Evolutionary conservation across 2,329 filamentous ascomycete species (phyloP), one percentile per base, ranked within the genome.

Genomic region (Moelleriella libera): DNA sequence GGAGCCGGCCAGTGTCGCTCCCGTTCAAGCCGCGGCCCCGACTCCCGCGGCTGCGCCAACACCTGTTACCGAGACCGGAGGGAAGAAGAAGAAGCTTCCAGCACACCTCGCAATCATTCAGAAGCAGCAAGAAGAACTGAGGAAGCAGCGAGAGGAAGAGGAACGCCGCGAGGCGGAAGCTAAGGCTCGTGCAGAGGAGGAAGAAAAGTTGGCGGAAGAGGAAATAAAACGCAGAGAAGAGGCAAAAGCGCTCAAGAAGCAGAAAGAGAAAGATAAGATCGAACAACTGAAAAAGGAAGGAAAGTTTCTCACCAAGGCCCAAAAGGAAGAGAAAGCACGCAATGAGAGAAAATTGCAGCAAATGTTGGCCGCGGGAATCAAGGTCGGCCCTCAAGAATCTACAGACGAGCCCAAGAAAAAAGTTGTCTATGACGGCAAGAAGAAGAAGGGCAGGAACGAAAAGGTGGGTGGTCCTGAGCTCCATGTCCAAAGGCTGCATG

Each of bases 21-120:
- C 55, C 42, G 52, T 57, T 10, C 50, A 54, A 12, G 60, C 61
- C 50, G 72, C 84, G 53, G 68, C 74, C 21, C 68, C 67, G 37
- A 77, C 75, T 30, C 56, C 59, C 4, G 50, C 52, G 0, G 50
- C 61, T 8, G 54, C 59, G 2, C 54, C 66, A 5, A 59, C 65
- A 5, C 54, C 68, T 3, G 65, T 67, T 28, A 59, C 68, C 10
- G 71, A 69, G 39, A 69, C 75, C 30, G 82, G 78, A 43, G 71
- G 69, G 49, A 78, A 78, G 66, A 96, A 95, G 72, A 97, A 94
- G 79, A 98, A 97, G 71, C 57, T 97, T 14, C 84, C 85, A 10
- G 72, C 85, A 48, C 82, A 82, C 48, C 72, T 94, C 43, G 74
- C 78, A 45, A 71, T 82, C 43, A 69, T 94, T 32, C 85, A 90